phyloP scores from a whole-genome alignment of 2,329 filamentous ascomycete genomes.

The Erysiphe pisi region DNA sequence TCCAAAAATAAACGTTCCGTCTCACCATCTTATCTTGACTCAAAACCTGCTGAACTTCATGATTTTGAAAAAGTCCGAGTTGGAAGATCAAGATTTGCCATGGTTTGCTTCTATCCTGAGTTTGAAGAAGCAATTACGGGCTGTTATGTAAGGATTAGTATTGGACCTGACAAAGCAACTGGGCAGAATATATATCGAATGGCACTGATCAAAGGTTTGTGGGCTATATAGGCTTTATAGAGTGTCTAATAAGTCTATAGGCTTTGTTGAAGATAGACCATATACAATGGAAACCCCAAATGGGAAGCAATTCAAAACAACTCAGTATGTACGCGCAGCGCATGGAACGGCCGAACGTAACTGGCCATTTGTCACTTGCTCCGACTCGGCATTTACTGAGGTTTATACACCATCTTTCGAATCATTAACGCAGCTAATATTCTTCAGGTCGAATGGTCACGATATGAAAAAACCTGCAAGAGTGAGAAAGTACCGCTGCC shows the following conservation, averaged over 20 bases:
- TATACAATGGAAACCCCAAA: conserved; percentile 70
- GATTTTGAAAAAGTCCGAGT: conserved; percentile 78
- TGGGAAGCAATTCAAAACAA: conserved; percentile 68
- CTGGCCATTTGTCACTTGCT: conserved; percentile 85
- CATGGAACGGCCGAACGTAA: conserved; percentile 75
- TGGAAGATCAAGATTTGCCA: conserved; percentile 73
- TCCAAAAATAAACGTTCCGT: conserved; percentile 42
- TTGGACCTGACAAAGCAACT: conserved; percentile 64
- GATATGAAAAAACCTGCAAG: conserved; percentile 64
- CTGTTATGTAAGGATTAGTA: conserved; percentile 74
- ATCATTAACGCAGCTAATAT: conserved; percentile 29
- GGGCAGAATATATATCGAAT: conserved; percentile 75
- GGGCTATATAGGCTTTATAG: background rate
- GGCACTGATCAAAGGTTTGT: conserved; percentile 70
- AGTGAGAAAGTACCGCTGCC: conserved; percentile 64
- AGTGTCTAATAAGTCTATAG: conserved; percentile 41
- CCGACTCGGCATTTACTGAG: conserved; percentile 74
- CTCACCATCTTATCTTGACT: conserved; percentile 41
- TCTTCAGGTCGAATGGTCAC: conserved; percentile 60
- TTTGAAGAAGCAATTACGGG: conserved; percentile 74
- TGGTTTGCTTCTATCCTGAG: conserved; percentile 85
- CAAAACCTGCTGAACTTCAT: conserved; percentile 59
- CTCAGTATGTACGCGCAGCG: conserved; percentile 70
- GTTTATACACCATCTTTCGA: conserved; percentile 41
- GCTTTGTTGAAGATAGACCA: conserved; percentile 64